Base-by-base conservation (phyloP, 495 filamentous ascomycete genomes). In the Baudoinia panamericana region DNA sequence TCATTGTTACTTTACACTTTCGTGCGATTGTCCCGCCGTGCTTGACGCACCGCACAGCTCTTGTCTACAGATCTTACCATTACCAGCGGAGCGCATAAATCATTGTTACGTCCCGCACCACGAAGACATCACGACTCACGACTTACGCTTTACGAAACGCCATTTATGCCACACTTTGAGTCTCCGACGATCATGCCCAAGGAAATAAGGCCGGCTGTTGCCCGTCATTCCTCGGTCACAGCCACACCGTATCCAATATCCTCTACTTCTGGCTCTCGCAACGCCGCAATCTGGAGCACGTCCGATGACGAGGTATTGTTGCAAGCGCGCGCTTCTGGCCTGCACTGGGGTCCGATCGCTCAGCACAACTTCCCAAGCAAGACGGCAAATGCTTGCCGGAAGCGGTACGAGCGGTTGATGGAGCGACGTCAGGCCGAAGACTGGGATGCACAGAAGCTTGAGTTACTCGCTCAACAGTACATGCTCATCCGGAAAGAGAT, bases 341-440 rank as follows among this genome's bases (percentile, higher is more conserved):
- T 77, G 51, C 80, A 80, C 54, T 85, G 80, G 80, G 67, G 68
- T 33, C 72, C 76, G 34, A 84, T 85, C 50, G 73, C 80, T 41
- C 63, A 63, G 41, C 67, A 65, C 33, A 70, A 76, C 55, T 85
- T 85, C 54, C 78, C 76, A 3, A 62, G 58, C 51, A 85, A 84
- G 62, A 78, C 79, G 5, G 68, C 77, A 22, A 85, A 85, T 57
- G 80, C 80, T 20, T 85, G 80, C 60, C 77, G 80, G 12, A 85
- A 85, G 56, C 67, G 80, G 29, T 77, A 84, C 52, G 80, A 84
- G 59, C 63, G 80, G 16, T 59, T 84, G 43, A 75, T 84, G 70
- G 78, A 81, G 56, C 67, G 71, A 43, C 43, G 51, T 39, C 71
- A 70, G 28, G 59, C 51, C 16, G 76, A 79, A 46, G 74, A 78